Conservation (phyloP, 768 basidiomycete species). For the Lactifluus subvellereus region DNA sequence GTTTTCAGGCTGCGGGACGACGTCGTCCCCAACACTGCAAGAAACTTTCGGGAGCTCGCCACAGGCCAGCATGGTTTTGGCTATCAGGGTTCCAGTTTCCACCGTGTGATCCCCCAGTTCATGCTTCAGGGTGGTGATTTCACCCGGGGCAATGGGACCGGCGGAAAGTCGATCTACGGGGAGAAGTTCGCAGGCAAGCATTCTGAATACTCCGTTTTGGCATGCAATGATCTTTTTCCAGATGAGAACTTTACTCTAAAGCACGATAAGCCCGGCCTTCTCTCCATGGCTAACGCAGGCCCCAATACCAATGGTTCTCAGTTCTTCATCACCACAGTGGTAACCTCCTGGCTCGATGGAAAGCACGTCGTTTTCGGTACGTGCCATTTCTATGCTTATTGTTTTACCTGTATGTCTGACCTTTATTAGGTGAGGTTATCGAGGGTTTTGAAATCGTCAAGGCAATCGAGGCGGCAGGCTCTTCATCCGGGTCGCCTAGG, state of each 20-base stretch:
- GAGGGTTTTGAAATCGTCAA: conserved; percentile 54
- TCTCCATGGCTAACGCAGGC: conserved; percentile 80
- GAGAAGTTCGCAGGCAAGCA: conserved; percentile 54
- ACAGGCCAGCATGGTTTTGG: conserved; percentile 71
- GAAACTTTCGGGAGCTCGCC: conserved; percentile 86
- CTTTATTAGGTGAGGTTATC: conserved; percentile 51
- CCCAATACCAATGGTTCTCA: conserved; percentile 79
- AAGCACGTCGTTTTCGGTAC: conserved; percentile 83
- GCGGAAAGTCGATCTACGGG: conserved; percentile 78
- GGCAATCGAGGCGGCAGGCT: conserved; percentile 39
- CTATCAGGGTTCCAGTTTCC: conserved; percentile 68
- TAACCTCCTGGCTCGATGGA: conserved; percentile 75
- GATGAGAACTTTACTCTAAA: conserved; percentile 83
- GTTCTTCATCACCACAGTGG: conserved; percentile 87
- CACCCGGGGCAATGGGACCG: conserved; percentile 56
- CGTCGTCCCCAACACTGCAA: conserved; percentile 65
- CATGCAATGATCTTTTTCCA: conserved; percentile 24
- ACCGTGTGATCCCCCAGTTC: conserved; percentile 78
- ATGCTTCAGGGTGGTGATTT: conserved; percentile 95
- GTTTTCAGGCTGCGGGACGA: conserved; percentile 84
- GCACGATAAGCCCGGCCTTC: conserved; percentile 63
- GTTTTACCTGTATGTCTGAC: not conserved
- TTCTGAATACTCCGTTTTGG: not conserved
- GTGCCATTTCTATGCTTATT: conserved; percentile 1
- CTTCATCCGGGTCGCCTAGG: conserved; percentile 37